Evolutionary conservation across 1,139 yeast species (phyloP).

Genomic region (Candida sojae): DNA sequence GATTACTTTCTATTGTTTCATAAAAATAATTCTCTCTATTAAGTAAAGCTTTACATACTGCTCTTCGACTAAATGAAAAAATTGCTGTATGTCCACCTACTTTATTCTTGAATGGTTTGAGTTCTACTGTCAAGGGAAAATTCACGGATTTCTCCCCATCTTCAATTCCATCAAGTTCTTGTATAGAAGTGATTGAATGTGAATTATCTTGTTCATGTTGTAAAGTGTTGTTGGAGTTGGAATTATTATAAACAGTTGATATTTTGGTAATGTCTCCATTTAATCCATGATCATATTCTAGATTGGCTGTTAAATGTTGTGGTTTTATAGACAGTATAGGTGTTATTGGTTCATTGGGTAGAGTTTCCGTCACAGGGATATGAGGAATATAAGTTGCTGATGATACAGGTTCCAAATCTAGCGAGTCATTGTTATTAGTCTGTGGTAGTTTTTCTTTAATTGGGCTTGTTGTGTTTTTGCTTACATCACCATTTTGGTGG

Average conservation of each 20-base stretch:
- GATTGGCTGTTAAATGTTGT: slow-evolving; percentile 39
- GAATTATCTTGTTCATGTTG: not conserved
- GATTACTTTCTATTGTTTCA: slow-evolving; percentile 78
- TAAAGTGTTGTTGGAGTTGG: not conserved
- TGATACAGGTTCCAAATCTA: slow-evolving; percentile 27
- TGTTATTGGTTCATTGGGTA: slow-evolving; percentile 9
- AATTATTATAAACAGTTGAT: slow-evolving; percentile 9
- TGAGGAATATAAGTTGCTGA: slow-evolving; percentile 38
- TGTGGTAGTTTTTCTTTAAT: slow-evolving; percentile 4
- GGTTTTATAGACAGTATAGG: slow-evolving; percentile 10
- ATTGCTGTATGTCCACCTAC: slow-evolving; percentile 99
- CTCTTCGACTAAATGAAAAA: slow-evolving; percentile 84
- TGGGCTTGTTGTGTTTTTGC: slow-evolving; percentile 4
- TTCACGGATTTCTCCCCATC: slow-evolving; percentile 1
- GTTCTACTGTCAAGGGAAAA: slow-evolving; percentile 76
- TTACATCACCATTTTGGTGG: slow-evolving; percentile 6
- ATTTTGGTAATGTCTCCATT: slow-evolving; percentile 34
- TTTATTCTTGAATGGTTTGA: slow-evolving; percentile 66
- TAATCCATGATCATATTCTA: slow-evolving; percentile 36
- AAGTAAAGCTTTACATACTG: slow-evolving; percentile 93
- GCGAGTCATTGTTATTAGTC: slow-evolving; percentile 2
- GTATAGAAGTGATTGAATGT: not conserved
- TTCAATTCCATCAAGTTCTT: not conserved
- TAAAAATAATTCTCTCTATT: slow-evolving; percentile 91
- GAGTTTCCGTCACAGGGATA: slow-evolving; percentile 20